Evolutionary conservation across 768 basidiomycete genomes (phyloP).

Genomic region (Suillus discolor): DNA sequence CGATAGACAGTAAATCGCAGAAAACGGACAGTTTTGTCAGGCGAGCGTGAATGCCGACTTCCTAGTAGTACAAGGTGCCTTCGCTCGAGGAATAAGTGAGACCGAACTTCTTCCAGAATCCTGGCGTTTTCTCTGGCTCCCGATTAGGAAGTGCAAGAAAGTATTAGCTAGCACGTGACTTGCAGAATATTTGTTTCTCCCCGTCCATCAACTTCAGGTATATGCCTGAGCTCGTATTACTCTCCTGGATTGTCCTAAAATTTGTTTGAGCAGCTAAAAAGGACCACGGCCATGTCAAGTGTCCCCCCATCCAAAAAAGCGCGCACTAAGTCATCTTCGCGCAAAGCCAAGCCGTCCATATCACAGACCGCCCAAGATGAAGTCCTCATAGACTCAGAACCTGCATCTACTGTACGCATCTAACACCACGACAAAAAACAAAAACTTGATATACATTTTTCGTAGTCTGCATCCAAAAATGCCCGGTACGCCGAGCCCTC

Average conservation of each 20-base stretch:
- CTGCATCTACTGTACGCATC: constrained; percentile 22
- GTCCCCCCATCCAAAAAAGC: constrained; percentile 52
- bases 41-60: constrained; percentile 3
- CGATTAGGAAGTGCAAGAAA: constrained; percentile 1
- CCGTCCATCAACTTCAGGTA: constrained; percentile 7
- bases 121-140: background rate
- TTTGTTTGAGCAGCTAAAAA: background rate
- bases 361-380: constrained; percentile 19
- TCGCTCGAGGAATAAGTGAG: background rate
- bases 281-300: constrained; percentile 39
- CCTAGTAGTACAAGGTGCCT: background rate
- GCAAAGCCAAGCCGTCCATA: constrained; percentile 18
- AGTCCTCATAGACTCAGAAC: constrained; percentile 25
- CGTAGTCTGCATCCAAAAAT: constrained; percentile 51
- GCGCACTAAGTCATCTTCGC: constrained; percentile 49
- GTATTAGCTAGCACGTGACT: constrained; percentile 11
- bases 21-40: background rate
- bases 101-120: background rate
- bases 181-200: constrained; percentile 15
- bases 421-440: background rate
- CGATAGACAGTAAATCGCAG: background rate
- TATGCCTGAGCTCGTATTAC: background rate
- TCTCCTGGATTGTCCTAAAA: background rate
- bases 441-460: constrained; percentile 2
- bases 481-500: constrained; percentile 68